Evolutionary conservation across 2,329 filamentous ascomycete genomes (phyloP).

Genomic region (Chalara sp.): DNA sequence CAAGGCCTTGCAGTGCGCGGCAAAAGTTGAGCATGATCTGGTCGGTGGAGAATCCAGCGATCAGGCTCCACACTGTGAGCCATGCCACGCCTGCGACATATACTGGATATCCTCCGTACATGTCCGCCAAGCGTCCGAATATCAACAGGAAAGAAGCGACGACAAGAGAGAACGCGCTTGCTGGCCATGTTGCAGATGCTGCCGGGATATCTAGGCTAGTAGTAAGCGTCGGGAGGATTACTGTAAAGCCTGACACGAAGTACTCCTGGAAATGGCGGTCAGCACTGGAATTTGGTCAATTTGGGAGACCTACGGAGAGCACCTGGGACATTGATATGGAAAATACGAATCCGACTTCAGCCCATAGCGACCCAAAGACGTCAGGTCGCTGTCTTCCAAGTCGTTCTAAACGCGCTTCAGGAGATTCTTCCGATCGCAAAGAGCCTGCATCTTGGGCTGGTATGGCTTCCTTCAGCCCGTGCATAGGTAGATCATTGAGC

Average conservation of each 20-base stretch:
- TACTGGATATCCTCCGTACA: conserved; percentile 54
- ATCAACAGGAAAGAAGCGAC: conserved; percentile 54
- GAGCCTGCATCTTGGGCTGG: conserved; percentile 5
- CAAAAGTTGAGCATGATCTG: conserved; percentile 66
- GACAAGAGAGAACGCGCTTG: conserved; percentile 51
- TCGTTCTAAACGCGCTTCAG: conserved; percentile 38
- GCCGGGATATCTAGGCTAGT: conserved; percentile 56
- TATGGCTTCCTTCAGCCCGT: no score
- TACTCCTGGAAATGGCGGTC: conserved; percentile 40
- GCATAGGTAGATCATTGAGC: no score
- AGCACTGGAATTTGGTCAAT: conserved; percentile 1
- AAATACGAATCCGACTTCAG: conserved; percentile 53
- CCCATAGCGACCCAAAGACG: conserved; percentile 42
- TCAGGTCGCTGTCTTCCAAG: conserved; percentile 51
- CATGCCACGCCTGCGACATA: conserved; percentile 55
- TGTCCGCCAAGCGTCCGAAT: conserved; percentile 54
- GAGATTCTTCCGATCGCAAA: conserved; percentile 21
- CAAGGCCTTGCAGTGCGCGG: conserved; percentile 68
- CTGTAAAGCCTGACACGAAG: conserved; percentile 67
- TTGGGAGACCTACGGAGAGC: conserved; percentile 35
- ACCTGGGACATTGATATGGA: conserved; percentile 53
- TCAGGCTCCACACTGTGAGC: conserved; percentile 62
- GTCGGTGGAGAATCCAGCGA: conserved; percentile 63
- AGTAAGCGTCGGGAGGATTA: conserved; percentile 62
- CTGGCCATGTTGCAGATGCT: conserved; percentile 55